These are phyloP conservation scores for Danielia oregonensis DNA, from an alignment of 805 yeast species.

Conservation along the genomic window DNA sequence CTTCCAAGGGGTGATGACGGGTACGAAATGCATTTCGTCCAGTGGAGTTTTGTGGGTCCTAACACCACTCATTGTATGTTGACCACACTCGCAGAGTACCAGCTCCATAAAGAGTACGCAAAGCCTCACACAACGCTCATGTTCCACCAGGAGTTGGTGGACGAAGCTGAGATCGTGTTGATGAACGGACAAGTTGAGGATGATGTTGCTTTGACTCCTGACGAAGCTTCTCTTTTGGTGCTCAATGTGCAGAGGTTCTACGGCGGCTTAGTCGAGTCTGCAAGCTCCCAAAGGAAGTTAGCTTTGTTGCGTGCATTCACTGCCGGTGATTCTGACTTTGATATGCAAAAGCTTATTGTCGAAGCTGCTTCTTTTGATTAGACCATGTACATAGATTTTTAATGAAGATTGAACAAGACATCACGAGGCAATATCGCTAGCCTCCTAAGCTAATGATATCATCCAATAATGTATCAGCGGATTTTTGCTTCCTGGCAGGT, in stretches of 20 bases:
- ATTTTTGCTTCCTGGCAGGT: neutral
- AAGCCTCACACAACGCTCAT: constrained; percentile 90
- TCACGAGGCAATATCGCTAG: neutral
- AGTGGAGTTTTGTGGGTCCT: constrained; percentile 88
- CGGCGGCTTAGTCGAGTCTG: constrained; percentile 55
- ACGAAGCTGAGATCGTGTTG: constrained; percentile 59
- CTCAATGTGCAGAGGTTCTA: constrained; percentile 79
- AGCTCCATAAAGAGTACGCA: constrained; percentile 86
- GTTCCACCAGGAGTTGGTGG: constrained; percentile 75
- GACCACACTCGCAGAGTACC: constrained; percentile 88
- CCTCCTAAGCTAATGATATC: constrained; percentile 13
- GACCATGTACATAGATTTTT: constrained; percentile 2
- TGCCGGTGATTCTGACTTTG: constrained; percentile 61
- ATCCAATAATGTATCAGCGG: constrained; percentile 7
- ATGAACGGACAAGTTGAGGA: constrained; percentile 84
- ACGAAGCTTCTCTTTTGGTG: constrained; percentile 75
- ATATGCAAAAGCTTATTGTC: constrained; percentile 60
- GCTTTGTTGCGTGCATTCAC: constrained; percentile 66
- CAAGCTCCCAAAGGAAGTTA: constrained; percentile 44
- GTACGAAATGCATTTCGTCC: constrained; percentile 84
- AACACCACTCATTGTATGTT: constrained; percentile 83
- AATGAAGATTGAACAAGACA: neutral
- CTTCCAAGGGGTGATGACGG: constrained; percentile 62
- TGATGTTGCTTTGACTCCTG: constrained; percentile 61
- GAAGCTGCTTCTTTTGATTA: constrained; percentile 72